A percentile compares a stretch with the other conserved stretches of the same genome.
Conservation (phyloP, 768 basidiomycete genomes). For the Dacryopinax primogenitus region DNA sequence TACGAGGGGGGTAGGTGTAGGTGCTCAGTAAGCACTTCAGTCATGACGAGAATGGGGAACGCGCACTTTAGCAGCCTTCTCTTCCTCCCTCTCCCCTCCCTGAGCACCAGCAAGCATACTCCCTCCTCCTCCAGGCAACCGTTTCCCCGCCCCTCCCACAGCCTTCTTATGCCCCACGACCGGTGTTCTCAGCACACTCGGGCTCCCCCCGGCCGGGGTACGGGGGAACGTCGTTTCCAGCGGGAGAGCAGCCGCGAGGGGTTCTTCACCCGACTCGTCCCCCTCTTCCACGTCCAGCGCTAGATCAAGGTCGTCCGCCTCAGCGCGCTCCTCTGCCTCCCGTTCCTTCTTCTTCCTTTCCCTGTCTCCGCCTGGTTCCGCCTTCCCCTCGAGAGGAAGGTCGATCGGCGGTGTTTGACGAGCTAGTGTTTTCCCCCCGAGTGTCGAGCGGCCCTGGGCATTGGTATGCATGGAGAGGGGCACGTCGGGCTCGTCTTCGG, state of each 20-base stretch:
- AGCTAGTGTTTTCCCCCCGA: background rate
- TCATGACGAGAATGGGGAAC: background rate
- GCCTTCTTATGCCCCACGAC: slow-evolving; percentile 4
- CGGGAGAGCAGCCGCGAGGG: background rate
- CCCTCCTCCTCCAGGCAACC: background rate
- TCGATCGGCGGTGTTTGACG: background rate
- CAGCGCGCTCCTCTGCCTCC: slow-evolving; percentile 1
- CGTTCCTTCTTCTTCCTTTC: background rate
- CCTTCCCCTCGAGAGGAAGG: background rate
- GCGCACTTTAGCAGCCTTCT: slow-evolving; percentile 1
- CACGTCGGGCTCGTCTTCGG: slow-evolving; percentile 1
- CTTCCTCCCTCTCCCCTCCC: background rate
- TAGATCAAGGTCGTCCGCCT: background rate
- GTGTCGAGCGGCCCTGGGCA: background rate
- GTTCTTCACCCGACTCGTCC: background rate
- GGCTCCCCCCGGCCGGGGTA: background rate
- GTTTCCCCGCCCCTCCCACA: background rate
- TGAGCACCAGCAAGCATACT: background rate
- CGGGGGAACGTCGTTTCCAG: too few relatives aligned
- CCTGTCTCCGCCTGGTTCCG: background rate
- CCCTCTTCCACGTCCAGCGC: slow-evolving; percentile 6
- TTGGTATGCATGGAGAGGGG: slow-evolving; percentile 5
- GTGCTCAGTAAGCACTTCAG: background rate
- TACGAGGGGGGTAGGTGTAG: background rate
- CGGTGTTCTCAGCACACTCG: background rate